These are phyloP conservation scores for Phaeophleospora eucalypticola DNA, from an alignment of 2,329 filamentous ascomycete genomes.

Conservation along the genomic window DNA sequence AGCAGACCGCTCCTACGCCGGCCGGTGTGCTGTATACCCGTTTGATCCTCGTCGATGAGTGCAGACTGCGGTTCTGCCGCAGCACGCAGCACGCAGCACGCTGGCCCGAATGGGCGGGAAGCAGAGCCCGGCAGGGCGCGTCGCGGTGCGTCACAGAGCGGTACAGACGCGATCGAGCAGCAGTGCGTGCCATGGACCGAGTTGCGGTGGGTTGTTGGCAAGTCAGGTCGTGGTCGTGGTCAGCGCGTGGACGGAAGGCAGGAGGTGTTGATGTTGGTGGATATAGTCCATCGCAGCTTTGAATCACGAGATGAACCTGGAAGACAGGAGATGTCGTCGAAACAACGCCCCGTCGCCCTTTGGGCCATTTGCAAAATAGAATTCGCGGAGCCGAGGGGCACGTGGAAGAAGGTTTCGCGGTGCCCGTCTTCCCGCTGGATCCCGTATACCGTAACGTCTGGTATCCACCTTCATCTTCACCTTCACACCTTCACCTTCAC, in stretches of 20 bases:
- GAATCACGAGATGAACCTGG: no score
- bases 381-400: not conserved
- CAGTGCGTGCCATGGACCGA: not conserved
- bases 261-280: not conserved
- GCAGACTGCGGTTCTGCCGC: not conserved
- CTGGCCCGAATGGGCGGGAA: not conserved
- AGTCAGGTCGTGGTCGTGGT: no score
- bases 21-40: no score
- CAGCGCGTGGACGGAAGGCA: no score
- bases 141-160: not conserved
- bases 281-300: no score
- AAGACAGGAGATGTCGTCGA: not conserved
- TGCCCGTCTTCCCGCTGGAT: no score
- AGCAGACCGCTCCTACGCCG: no score
- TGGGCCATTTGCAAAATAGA: no score
- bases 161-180: not conserved
- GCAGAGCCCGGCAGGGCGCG: not conserved
- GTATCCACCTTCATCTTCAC: no score
- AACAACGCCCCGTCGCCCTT: not conserved
- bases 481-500: no score
- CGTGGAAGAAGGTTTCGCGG: not conserved
- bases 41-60: not conserved
- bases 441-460: no score
- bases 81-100: not conserved
- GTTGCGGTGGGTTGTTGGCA: no score